Evolutionary conservation across 2,329 filamentous ascomycete species (phyloP).

Genomic region (Cercospora sp.): DNA sequence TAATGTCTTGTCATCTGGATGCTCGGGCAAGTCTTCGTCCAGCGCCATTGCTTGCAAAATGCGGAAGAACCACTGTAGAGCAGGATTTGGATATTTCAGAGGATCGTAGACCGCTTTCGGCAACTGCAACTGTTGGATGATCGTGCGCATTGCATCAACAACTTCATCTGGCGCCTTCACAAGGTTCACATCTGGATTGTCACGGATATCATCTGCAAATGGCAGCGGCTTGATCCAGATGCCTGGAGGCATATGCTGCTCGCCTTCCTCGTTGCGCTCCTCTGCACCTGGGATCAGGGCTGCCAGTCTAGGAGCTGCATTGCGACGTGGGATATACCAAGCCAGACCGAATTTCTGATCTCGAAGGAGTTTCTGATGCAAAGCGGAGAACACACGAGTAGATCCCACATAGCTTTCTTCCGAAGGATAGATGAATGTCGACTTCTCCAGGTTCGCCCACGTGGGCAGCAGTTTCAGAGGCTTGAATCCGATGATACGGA

Average conservation of each 20-base stretch:
- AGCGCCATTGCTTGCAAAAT: constrained; percentile 89
- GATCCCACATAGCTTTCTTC: constrained; percentile 89
- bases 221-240: constrained; percentile 88
- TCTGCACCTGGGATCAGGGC: constrained; percentile 77
- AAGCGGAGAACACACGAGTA: constrained; percentile 84
- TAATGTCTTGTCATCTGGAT: constrained; percentile 73
- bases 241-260: constrained; percentile 74
- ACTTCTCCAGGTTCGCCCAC: constrained; percentile 84
- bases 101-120: constrained; percentile 85
- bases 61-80: constrained; percentile 94
- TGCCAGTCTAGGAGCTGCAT: constrained; percentile 75
- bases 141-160: constrained; percentile 75
- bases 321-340: constrained; percentile 83
- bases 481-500: constrained; percentile 94
- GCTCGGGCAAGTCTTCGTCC: constrained; percentile 82
- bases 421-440: constrained; percentile 89
- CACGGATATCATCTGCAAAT: constrained; percentile 83
- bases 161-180: constrained; percentile 66
- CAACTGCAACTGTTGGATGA: constrained; percentile 83
- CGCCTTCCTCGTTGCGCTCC: constrained; percentile 63
- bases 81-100: constrained; percentile 76
- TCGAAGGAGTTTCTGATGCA: constrained; percentile 82
- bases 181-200: constrained; percentile 63
- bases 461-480: constrained; percentile 69
- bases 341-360: constrained; percentile 80